These are phyloP conservation scores for Phialophora macrospora DNA, from an alignment of 2,329 filamentous ascomycete genomes.

Conservation along the genomic window DNA sequence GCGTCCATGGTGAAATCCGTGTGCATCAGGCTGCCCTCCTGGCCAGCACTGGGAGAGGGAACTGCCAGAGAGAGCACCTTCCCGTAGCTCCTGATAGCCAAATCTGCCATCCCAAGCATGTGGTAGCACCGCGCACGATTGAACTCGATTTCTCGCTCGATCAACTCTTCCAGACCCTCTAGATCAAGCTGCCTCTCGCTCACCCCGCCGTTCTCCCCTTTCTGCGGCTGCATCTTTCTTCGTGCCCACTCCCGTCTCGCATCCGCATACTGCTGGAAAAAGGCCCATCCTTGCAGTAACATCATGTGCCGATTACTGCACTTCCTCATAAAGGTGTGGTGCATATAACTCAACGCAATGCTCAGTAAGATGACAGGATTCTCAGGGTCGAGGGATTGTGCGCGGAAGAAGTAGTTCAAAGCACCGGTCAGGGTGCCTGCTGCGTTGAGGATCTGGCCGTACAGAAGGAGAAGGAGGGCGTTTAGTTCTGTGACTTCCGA, in stretches of 20 bases:
- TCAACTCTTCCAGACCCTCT: conserved; percentile 18
- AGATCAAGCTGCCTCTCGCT: not conserved
- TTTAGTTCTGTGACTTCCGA: conserved; percentile 63
- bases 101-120: conserved; percentile 70
- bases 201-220: not conserved
- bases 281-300: conserved; percentile 81
- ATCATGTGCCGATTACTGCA: conserved; percentile 88
- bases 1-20: conserved; percentile 72
- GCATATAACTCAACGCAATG: conserved; percentile 82
- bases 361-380: conserved; percentile 74
- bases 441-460: conserved; percentile 85
- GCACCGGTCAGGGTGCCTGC: conserved; percentile 83
- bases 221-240: not conserved
- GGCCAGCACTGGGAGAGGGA: conserved; percentile 8
- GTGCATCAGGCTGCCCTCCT: conserved; percentile 34
- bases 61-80: conserved; percentile 54
- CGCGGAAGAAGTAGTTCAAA: conserved; percentile 84
- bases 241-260: conserved; percentile 48
- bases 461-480: conserved; percentile 80
- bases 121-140: conserved; percentile 80
- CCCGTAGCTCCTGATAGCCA: conserved; percentile 75
- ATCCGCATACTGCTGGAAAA: conserved; percentile 75
- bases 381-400: conserved; percentile 50
- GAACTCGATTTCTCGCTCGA: conserved; percentile 70
- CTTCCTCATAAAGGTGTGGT: conserved; percentile 87